Percentiles rank a stretch among this genome's conserved stretches.
phyloP scores from a whole-genome alignment of 2,329 filamentous ascomycete species.

The Ophiostoma triangulosporum region DNA sequence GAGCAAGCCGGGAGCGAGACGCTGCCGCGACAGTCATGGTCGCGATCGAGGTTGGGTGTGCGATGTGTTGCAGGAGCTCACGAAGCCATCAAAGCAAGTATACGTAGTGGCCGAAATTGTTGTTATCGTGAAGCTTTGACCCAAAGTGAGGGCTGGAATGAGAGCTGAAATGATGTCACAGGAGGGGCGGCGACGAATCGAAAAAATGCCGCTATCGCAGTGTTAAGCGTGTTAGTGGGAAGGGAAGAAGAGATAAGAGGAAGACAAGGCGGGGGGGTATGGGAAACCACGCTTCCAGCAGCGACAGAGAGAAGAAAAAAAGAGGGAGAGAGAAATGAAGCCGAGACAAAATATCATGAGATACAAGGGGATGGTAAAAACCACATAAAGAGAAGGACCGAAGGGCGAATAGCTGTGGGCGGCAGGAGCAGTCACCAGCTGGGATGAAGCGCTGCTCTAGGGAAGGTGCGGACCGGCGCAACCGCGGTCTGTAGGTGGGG shows the following conservation, averaged over 20 bases:
- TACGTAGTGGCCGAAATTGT: not conserved
- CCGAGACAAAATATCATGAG: not conserved
- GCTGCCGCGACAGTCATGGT: constrained; percentile 7
- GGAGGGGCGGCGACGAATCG: not conserved
- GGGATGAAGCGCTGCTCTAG: not conserved
- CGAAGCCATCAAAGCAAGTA: not conserved
- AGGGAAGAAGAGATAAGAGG: not conserved
- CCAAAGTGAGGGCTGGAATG: not conserved
- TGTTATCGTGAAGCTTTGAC: not conserved
- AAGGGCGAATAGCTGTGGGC: not conserved
- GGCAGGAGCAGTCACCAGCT: not conserved
- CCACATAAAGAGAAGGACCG: not conserved
- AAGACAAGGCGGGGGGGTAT: not conserved
- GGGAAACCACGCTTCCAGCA: not conserved
- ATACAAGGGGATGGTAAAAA: not conserved
- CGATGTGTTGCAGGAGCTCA: not conserved
- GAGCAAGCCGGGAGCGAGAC: constrained; percentile 1
- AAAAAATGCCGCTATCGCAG: constrained; percentile 6
- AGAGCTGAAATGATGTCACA: constrained; percentile 7
- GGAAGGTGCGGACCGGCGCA: constrained; percentile 1
- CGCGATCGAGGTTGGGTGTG: not conserved
- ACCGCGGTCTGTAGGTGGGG: not conserved
- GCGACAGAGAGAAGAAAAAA: not conserved
- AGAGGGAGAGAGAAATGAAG: not conserved
- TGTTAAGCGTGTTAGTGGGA: constrained; percentile 1